A percentile compares a stretch with the other conserved stretches of the same genome.
phyloP scores from a whole-genome alignment of 164 flowering plant genomes.

The grape (Vitis vinifera) region ASM3070453v1 NC_081807.1:619001-619500 shows the following conservation, averaged over 20 bases:
- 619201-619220: slow-evolving; percentile 13
- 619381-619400: slow-evolving; percentile 17
- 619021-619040: slow-evolving; percentile 16
- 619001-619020: slow-evolving; percentile 9
- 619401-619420: slow-evolving; percentile 14
- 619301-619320: slow-evolving; percentile 8
- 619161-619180: slow-evolving; percentile 18
- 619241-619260: slow-evolving; percentile 17
- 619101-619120: slow-evolving; percentile 14
- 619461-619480: slow-evolving; percentile 5
- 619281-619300: slow-evolving; percentile 5
- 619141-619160: slow-evolving; percentile 5
- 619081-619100: slow-evolving; percentile 42
- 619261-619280: slow-evolving; percentile 13
- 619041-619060: slow-evolving; percentile 6
- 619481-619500: slow-evolving; percentile 16
- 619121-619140: background rate
- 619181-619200: slow-evolving; percentile 10
- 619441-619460: slow-evolving; percentile 10
- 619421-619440: slow-evolving; percentile 19
- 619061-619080: slow-evolving; percentile 20
- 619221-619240: slow-evolving; percentile 28
- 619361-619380: slow-evolving; percentile 50
- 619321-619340: slow-evolving; percentile 39
- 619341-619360: slow-evolving; percentile 61